Evolutionary conservation across 768 basidiomycete species (phyloP).

Genomic region (Mycena olivaceomarginata): DNA sequence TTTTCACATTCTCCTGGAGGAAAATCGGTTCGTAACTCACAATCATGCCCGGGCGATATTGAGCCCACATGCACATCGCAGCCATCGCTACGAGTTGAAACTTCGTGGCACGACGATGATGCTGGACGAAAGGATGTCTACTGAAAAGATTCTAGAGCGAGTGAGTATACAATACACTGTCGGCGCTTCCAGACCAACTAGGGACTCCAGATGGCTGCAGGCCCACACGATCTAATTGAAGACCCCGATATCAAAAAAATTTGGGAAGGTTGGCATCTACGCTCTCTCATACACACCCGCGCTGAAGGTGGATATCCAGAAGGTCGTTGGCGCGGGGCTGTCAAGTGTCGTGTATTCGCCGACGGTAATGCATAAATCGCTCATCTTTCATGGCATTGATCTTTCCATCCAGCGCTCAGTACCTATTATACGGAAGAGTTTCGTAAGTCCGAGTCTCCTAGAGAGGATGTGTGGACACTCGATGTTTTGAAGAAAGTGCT

Average conservation of each 20-base stretch:
- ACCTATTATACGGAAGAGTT: slow-evolving; percentile 42
- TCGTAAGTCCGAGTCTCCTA: neutral
- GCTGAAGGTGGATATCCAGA: slow-evolving; percentile 47
- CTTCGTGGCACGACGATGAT: neutral
- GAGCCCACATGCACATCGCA: neutral
- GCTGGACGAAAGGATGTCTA: neutral
- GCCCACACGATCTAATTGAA: neutral
- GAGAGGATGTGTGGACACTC: slow-evolving; percentile 45
- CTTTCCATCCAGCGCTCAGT: slow-evolving; percentile 37
- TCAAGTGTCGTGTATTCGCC: slow-evolving; percentile 47
- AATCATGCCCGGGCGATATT: no score
- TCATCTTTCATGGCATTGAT: neutral
- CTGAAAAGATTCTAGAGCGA: neutral
- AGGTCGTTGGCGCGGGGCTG: neutral
- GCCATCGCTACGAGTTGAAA: neutral
- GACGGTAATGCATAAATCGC: slow-evolving; percentile 40
- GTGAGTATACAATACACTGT: neutral
- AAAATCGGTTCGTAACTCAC: neutral
- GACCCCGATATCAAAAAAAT: neutral
- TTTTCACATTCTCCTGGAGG: neutral
- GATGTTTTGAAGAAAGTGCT: slow-evolving; percentile 48
- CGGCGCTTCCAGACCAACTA: neutral
- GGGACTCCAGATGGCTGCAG: neutral
- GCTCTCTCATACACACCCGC: neutral
- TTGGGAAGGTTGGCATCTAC: slow-evolving; percentile 43